A percentile compares a stretch with the other conserved stretches of the same genome.
Conservation (phyloP, 306 rosid genomes). For the Morella rubra region DNA sequence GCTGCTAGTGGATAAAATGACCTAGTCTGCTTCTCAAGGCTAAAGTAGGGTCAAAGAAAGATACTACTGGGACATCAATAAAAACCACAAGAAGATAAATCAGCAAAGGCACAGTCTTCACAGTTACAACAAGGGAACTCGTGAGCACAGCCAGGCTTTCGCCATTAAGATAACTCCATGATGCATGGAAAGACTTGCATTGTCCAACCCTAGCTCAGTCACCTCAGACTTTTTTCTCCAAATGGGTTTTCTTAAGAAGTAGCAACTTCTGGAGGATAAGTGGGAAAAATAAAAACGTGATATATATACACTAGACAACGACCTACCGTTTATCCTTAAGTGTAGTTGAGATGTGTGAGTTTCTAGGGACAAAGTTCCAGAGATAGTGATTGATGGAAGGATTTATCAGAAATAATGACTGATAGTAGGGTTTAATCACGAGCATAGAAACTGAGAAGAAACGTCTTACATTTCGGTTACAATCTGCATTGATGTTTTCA, state of each 20-base stretch:
- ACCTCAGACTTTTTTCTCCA: background rate
- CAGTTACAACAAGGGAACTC: constrained; percentile 1
- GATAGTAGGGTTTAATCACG: background rate
- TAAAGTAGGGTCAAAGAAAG: background rate
- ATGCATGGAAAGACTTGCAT: constrained; percentile 15
- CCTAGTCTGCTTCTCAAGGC: background rate
- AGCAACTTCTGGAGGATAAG: constrained; percentile 3
- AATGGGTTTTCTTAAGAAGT: constrained; percentile 8
- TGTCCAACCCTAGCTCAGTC: background rate
- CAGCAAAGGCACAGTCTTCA: constrained; percentile 10
- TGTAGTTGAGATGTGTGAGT: background rate
- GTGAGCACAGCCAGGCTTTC: background rate
- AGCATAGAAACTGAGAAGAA: background rate
- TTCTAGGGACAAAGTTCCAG: background rate
- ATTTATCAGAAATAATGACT: too few species aligned
- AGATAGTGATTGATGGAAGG: background rate
- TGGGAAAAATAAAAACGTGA: background rate
- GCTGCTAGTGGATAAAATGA: background rate
- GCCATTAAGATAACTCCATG: constrained; percentile 10
- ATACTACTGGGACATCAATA: background rate
- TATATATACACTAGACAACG: background rate
- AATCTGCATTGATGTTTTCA: background rate
- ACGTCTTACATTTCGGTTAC: background rate
- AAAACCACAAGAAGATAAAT: background rate
- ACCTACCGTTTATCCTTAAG: background rate